Conservation (phyloP, 805 yeast species). For the Naumovozyma baii region DNA sequence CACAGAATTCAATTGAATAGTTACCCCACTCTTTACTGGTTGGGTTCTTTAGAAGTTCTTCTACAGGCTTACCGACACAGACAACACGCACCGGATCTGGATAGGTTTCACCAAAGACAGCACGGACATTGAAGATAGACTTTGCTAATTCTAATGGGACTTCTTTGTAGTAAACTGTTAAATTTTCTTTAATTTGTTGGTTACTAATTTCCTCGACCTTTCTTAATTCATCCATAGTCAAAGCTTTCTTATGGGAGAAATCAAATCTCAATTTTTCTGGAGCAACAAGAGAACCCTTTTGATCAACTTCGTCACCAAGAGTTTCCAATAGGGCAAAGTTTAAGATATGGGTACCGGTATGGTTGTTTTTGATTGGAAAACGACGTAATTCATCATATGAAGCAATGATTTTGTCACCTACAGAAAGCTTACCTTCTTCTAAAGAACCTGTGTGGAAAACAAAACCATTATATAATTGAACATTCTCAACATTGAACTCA, state of each 20-base stretch:
- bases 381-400: conserved; percentile 89
- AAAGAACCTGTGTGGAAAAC: conserved; percentile 89
- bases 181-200: conserved; percentile 58
- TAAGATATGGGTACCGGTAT: conserved; percentile 94
- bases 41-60: conserved; percentile 67
- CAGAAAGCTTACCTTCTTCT: conserved; percentile 62
- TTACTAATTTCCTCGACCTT: conserved; percentile 70
- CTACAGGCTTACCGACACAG: conserved; percentile 85
- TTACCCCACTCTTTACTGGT: conserved; percentile 63
- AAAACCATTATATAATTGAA: conserved; percentile 87
- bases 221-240: conserved; percentile 59
- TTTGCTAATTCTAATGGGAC: conserved; percentile 68
- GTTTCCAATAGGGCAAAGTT: conserved; percentile 82
- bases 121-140: conserved; percentile 77
- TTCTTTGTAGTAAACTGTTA: conserved; percentile 71
- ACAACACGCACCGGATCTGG: conserved; percentile 99
- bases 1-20: conserved; percentile 90
- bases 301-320: conserved; percentile 82
- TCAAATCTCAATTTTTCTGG: conserved; percentile 94
- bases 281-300: conserved; percentile 93
- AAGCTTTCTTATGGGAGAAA: conserved; percentile 84
- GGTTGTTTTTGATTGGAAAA: conserved; percentile 94
- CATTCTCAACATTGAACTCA: conserved; percentile 85
- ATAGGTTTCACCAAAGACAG: conserved; percentile 97
- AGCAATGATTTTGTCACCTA: conserved; percentile 68